Conservation (phyloP, 768 basidiomycete species). For the Termitomyces sp. region DNA sequence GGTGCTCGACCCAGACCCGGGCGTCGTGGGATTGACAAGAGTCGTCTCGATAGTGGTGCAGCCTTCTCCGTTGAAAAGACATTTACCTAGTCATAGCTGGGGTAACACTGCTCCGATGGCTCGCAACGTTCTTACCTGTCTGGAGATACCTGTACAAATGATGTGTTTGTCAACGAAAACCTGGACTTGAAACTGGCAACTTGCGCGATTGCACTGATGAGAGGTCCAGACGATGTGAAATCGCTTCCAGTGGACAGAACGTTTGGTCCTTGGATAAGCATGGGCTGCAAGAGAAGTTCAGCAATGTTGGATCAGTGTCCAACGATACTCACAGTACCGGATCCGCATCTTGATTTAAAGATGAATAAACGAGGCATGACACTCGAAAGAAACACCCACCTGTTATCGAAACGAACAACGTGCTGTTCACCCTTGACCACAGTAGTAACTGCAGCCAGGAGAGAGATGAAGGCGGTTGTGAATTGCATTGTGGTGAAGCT, state of each 20-base stretch:
- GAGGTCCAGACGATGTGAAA: slow-evolving; percentile 20
- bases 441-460: slow-evolving; percentile 13
- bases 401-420: slow-evolving; percentile 31
- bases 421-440: slow-evolving; percentile 25
- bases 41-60: slow-evolving; percentile 34
- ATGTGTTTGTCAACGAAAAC: not conserved
- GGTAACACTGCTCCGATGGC: not conserved
- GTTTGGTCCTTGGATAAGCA: slow-evolving; percentile 21
- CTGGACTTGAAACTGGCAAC: not conserved
- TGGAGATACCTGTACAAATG: slow-evolving; percentile 22
- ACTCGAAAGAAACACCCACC: slow-evolving; percentile 3
- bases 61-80: slow-evolving; percentile 32
- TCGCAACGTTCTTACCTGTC: slow-evolving; percentile 14
- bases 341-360: slow-evolving; percentile 21
- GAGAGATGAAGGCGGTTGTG: slow-evolving; percentile 10
- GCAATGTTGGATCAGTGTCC: not conserved
- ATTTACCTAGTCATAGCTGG: slow-evolving; percentile 18
- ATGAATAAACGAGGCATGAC: not conserved
- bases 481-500: not conserved
- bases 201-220: slow-evolving; percentile 31
- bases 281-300: slow-evolving; percentile 15
- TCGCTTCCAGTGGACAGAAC: slow-evolving; percentile 25
- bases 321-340: slow-evolving; percentile 24
- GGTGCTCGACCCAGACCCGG: slow-evolving; percentile 26
- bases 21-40: slow-evolving; percentile 24